These are phyloP conservation scores for Eremothecium gossypii DNA, from an alignment of 1,139 yeast species.

Conservation along the genomic window DNA sequence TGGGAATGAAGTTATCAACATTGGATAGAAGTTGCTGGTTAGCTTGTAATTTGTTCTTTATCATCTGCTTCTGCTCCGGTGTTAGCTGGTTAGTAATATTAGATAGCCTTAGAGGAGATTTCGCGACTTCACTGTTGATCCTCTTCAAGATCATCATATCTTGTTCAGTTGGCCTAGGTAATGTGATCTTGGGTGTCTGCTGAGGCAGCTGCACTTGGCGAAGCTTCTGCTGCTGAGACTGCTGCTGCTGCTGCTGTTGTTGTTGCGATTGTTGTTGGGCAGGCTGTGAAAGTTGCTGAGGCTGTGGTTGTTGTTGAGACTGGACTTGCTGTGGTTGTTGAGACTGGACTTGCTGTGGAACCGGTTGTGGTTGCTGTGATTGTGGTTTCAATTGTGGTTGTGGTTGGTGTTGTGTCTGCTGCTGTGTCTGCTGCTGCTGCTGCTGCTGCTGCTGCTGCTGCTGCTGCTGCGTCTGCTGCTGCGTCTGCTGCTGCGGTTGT, in stretches of 20 bases:
- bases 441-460: conserved; percentile 3
- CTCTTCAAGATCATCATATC: conserved; percentile 49
- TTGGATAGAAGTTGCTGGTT: conserved; percentile 57
- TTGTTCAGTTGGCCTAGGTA: conserved; percentile 34
- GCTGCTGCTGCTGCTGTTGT: conserved; percentile 10
- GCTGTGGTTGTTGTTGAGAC: conserved; percentile 8
- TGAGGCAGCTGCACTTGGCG: conserved; percentile 9
- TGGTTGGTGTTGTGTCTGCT: conserved; percentile 7
- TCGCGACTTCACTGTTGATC: conserved; percentile 59
- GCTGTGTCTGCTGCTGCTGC: conserved; percentile 8
- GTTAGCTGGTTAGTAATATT: conserved; percentile 55
- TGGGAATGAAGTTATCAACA: conserved; percentile 69
- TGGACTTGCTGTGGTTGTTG: neutral
- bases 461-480: neutral
- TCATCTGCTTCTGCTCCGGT: conserved; percentile 54
- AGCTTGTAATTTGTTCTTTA: conserved; percentile 47
- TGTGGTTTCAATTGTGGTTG: conserved; percentile 9
- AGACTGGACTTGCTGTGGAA: conserved; percentile 5
- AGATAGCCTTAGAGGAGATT: conserved; percentile 55
- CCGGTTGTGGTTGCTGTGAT: conserved; percentile 8
- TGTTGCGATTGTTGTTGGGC: neutral
- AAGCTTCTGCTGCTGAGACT: conserved; percentile 8
- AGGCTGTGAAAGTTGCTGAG: neutral
- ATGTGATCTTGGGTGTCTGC: conserved; percentile 21
- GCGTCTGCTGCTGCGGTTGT: conserved; percentile 3